Evolutionary conservation across 345 rosid genomes (phyloP).

Genomic region (Viola odorata): DNA sequence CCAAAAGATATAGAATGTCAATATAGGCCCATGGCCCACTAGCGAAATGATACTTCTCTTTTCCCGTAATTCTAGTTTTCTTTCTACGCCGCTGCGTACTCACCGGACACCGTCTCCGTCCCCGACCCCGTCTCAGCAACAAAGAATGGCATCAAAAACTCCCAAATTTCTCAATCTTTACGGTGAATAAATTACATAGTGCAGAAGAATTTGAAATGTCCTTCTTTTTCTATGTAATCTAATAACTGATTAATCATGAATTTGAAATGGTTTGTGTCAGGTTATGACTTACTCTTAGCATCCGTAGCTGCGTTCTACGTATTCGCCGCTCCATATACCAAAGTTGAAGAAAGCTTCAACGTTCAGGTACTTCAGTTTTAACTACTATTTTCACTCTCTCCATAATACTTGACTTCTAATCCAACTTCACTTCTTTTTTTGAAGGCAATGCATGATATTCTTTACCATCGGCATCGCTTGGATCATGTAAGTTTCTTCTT

Average conservation of each 20-base stretch:
- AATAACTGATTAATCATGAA: not conserved
- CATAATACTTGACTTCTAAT: no score
- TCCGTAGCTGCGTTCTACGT: constrained; percentile 77
- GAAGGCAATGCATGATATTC: constrained; percentile 93
- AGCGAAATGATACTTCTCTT: not conserved
- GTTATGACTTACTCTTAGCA: constrained; percentile 75
- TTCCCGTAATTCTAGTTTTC: no score
- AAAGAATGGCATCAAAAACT: constrained; percentile 35
- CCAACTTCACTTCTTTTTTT: not conserved
- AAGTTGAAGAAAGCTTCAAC: constrained; percentile 98
- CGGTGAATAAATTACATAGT: constrained; percentile 21
- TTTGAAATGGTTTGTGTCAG: constrained; percentile 22
- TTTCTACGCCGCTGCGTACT: not conserved
- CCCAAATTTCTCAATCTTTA: constrained; percentile 34
- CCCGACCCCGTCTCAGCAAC: not conserved
- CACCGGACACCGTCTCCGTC: not conserved
- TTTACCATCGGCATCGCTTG: constrained; percentile 61
- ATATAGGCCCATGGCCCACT: not conserved
- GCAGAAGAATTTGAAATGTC: not conserved
- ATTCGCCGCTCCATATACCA: constrained; percentile 70
- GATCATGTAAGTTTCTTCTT: constrained; percentile 49
- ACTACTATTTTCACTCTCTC: not conserved
- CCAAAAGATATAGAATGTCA: not conserved
- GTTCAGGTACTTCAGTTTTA: constrained; percentile 48
- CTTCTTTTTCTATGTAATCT: not conserved